phyloP scores from a whole-genome alignment of 768 basidiomycete species.

The Termitomyces sp. region DNA sequence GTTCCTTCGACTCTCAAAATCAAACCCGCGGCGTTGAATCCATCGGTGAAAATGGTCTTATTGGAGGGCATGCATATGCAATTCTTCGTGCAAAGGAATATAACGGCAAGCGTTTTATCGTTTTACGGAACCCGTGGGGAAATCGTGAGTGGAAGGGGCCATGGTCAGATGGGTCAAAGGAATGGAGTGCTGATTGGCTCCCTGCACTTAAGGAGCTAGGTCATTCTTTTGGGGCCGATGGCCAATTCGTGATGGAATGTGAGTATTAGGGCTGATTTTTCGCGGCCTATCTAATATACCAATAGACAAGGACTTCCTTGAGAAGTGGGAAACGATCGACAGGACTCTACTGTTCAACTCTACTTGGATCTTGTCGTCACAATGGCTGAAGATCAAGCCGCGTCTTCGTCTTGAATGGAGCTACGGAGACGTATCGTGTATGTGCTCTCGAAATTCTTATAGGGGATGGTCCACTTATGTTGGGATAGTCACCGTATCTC shows the following conservation, averaged over 20 bases:
- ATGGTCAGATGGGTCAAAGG: conserved; percentile 55
- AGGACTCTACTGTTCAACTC: conserved; percentile 35
- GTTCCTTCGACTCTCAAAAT: conserved; percentile 30
- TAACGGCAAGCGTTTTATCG: conserved; percentile 46
- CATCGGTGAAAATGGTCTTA: conserved; percentile 33
- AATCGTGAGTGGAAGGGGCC: conserved; percentile 45
- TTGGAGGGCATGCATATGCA: conserved; percentile 44
- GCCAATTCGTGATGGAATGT: conserved; percentile 58
- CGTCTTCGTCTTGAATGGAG: conserved; percentile 28
- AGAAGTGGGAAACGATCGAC: conserved; percentile 36
- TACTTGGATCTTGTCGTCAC: conserved; percentile 36
- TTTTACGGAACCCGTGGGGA: conserved; percentile 54
- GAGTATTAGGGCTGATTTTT: conserved; percentile 9
- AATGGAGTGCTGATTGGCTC: conserved; percentile 53
- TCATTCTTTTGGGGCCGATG: conserved; percentile 49
- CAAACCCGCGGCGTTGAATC: not conserved
- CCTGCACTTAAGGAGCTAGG: conserved; percentile 35
- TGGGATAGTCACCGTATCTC: conserved; percentile 38
- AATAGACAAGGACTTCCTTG: conserved; percentile 34
- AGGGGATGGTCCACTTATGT: not conserved
- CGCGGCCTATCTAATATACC: too few relatives aligned
- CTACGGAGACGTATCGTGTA: conserved; percentile 49
- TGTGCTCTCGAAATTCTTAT: conserved; percentile 2
- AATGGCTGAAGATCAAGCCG: conserved; percentile 28
- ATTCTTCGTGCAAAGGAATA: conserved; percentile 46